These are phyloP conservation scores for Lecanicillium sp. DNA, from an alignment of 2,329 filamentous ascomycete genomes.

Conservation along the genomic window DNA sequence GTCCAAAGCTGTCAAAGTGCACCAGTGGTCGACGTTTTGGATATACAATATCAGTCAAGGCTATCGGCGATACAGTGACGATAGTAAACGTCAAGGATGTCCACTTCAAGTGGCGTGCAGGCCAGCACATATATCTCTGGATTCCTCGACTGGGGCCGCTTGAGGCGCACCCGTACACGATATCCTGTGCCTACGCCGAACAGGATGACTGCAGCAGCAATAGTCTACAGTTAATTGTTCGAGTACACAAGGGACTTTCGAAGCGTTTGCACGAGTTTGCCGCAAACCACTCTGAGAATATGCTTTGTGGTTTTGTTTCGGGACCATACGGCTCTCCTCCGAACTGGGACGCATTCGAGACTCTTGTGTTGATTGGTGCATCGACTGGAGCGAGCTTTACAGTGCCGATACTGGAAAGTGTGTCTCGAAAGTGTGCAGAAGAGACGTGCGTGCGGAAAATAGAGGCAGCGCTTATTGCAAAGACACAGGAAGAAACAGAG, in stretches of 20 bases:
- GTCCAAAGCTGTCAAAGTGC: constrained; percentile 31
- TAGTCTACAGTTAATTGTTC: constrained; percentile 50
- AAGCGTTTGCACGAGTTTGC: constrained; percentile 41
- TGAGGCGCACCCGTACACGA: constrained; percentile 54
- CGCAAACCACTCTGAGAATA: constrained; percentile 22
- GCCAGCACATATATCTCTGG: constrained; percentile 55
- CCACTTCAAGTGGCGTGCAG: constrained; percentile 49
- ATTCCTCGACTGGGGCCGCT: constrained; percentile 43
- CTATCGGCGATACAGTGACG: constrained; percentile 43
- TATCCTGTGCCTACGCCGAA: constrained; percentile 45
- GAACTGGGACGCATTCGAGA: constrained; percentile 50
- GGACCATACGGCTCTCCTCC: constrained; percentile 50
- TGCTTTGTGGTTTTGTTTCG: constrained; percentile 34
- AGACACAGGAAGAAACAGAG: constrained; percentile 42
- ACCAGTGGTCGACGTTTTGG: constrained; percentile 41
- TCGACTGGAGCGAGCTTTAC: constrained; percentile 57
- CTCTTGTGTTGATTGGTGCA: constrained; percentile 49
- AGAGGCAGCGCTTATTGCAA: constrained; percentile 44
- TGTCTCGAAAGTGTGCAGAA: constrained; percentile 30
- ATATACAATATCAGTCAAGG: constrained; percentile 39
- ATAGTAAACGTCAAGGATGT: constrained; percentile 52
- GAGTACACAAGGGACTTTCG: constrained; percentile 49
- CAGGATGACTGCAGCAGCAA: constrained; percentile 47
- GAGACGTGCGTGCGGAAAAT: constrained; percentile 42
- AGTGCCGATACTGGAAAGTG: constrained; percentile 48